Evolutionary conservation across 176 grass and related monocot species (phyloP), one percentile per base, ranked within the genome.

Genomic region (Carex littledalei): DNA sequence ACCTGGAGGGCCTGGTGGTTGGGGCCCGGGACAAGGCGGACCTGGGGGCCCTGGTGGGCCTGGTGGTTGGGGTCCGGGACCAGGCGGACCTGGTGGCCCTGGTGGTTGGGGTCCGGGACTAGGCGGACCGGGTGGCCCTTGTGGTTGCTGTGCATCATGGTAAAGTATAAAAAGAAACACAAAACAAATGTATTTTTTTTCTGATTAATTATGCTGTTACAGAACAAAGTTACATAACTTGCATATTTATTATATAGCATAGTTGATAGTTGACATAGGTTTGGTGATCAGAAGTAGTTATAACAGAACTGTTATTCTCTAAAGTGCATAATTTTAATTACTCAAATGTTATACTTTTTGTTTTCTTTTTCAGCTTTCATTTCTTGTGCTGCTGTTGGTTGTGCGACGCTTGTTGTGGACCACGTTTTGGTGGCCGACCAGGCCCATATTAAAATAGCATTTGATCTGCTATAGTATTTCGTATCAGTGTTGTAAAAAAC

Each of bases 301-400:
- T 39, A 60, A 60, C 57, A 60, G 5, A 5, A n/a, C 57, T 60
- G 18, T 60, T 60, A 50, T 60, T 8, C 57, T n/a, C 16, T 60
- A 17, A 2, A 20, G 8, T 73, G 41, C 69, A 49, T 49, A 17
- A 50, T 49, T 18, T 18, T 67, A 37, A 37, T 75, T 75, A 45
- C 35, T 47, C 13, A 49, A 49, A 15, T 35, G 21, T 75, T 4
- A 47, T 12, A 49, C 1, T 74, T 34, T 3, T 16, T 35, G 29
- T 72, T 26, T 65, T 24, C 24, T 12, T 72, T 72, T 72, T 16
- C 39, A 72, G 68, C 68, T 72, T 3, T 49, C 39, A 20, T 3
- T 47, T 72, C 39, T 72, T 75, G 20, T 75, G 71, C 45, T 75
- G 71, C 11, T 75, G 71, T 75, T 75, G 71, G 71, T 53, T 75